These are phyloP conservation scores for Penicillium freii DNA, from an alignment of 2,329 filamentous ascomycete genomes.

Conservation along the genomic window DNA sequence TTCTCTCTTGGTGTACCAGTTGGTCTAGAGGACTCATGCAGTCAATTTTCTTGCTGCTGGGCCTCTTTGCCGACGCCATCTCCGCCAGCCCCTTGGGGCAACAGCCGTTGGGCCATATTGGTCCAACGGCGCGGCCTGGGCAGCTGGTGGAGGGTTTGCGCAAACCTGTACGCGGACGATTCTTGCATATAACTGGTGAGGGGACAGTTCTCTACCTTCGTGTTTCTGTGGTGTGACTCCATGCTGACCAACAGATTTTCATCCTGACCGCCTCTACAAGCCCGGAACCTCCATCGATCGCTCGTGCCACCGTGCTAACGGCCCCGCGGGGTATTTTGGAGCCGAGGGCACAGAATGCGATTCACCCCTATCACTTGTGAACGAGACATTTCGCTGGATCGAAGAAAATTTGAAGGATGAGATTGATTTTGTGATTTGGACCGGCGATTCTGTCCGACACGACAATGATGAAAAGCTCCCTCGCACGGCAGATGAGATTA, in stretches of 20 bases:
- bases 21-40: slow-evolving; percentile 17
- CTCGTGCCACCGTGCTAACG: slow-evolving; percentile 74
- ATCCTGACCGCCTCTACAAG: slow-evolving; percentile 87
- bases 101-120: slow-evolving; percentile 11
- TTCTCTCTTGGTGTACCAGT: not conserved
- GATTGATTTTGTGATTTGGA: slow-evolving; percentile 91
- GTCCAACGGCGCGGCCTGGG: not conserved
- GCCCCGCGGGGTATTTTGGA: slow-evolving; percentile 76
- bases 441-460: slow-evolving; percentile 83
- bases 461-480: slow-evolving; percentile 82
- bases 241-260: slow-evolving; percentile 65
- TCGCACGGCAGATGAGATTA: slow-evolving; percentile 71
- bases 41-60: slow-evolving; percentile 15
- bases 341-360: slow-evolving; percentile 88
- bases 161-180: slow-evolving; percentile 28
- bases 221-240: not conserved
- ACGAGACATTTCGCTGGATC: slow-evolving; percentile 91
- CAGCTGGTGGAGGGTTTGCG: not conserved
- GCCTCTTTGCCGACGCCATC: slow-evolving; percentile 15
- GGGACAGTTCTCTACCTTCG: not conserved
- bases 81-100: slow-evolving; percentile 14
- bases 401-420: slow-evolving; percentile 70
- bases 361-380: slow-evolving; percentile 72
- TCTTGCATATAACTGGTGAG: slow-evolving; percentile 39
- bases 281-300: slow-evolving; percentile 68